Evolutionary conservation across 495 filamentous ascomycete genomes (phyloP).

Genomic region (Annulohypoxylon nitens): DNA sequence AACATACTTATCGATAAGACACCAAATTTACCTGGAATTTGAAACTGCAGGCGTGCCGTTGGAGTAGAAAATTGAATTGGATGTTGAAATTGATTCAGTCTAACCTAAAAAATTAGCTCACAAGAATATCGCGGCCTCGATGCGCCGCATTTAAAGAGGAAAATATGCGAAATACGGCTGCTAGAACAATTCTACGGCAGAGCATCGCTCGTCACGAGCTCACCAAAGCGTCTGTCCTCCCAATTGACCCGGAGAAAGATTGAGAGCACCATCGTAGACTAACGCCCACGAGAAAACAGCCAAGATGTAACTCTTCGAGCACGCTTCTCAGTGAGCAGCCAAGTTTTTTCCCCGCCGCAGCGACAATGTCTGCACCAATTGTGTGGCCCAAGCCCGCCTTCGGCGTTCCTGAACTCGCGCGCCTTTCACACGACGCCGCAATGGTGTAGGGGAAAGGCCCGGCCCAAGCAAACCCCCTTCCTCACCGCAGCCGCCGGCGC

Average conservation of each 20-base stretch:
- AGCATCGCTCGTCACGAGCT: slow-evolving; percentile 26
- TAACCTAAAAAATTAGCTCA: slow-evolving; percentile 28
- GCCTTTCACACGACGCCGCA: slow-evolving; percentile 32
- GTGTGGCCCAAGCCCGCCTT: not conserved
- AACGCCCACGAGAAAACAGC: slow-evolving; percentile 23
- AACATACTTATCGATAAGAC: slow-evolving; percentile 22
- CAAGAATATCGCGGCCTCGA: slow-evolving; percentile 5
- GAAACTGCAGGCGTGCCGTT: not conserved
- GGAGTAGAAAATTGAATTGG: not conserved
- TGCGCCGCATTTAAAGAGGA: not conserved
- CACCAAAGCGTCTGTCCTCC: slow-evolving; percentile 29
- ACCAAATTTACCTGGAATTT: not conserved
- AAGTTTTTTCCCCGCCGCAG: not conserved
- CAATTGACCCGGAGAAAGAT: slow-evolving; percentile 34
- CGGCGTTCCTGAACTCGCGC: not conserved
- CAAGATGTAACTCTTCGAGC: slow-evolving; percentile 31
- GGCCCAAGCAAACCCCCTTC: not conserved
- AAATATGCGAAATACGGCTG: slow-evolving; percentile 27
- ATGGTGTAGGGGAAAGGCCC: slow-evolving; percentile 13
- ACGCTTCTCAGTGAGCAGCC: slow-evolving; percentile 8
- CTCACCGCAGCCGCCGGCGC: not conserved
- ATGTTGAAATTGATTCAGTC: slow-evolving; percentile 14
- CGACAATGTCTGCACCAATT: not conserved
- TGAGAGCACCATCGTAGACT: not conserved
- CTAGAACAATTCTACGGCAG: slow-evolving; percentile 38